Percentiles rank a stretch among this genome's conserved stretches.
phyloP scores from a whole-genome alignment of 2,329 filamentous ascomycete species.

The Cladophialophora carrionii region DNA sequence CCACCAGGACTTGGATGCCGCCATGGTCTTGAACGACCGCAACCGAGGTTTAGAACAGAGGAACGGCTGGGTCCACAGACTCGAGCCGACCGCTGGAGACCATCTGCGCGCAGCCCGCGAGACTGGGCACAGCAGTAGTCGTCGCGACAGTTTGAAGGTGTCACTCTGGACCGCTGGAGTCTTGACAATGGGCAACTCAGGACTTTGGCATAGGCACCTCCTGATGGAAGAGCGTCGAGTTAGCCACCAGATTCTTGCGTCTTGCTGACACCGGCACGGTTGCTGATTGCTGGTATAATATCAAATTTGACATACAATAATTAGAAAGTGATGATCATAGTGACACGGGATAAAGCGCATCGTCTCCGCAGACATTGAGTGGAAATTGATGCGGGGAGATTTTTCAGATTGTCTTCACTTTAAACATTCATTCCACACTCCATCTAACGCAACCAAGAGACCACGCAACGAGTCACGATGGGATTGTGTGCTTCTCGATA shows the following conservation, averaged over 20 bases:
- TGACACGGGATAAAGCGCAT: not conserved
- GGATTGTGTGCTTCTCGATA: not conserved
- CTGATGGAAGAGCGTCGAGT: not conserved
- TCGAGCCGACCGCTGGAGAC: slow-evolving; percentile 3
- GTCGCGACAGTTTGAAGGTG: slow-evolving; percentile 45
- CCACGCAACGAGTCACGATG: not conserved
- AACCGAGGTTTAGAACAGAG: not conserved
- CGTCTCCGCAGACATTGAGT: not conserved
- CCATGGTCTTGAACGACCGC: slow-evolving; percentile 31
- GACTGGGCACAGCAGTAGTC: slow-evolving; percentile 43
- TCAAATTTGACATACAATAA: not conserved
- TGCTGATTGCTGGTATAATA: not conserved
- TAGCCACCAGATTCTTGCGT: not conserved
- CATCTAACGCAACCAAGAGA: not conserved
- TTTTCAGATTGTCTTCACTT: not conserved
- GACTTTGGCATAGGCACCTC: not conserved
- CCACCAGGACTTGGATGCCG: slow-evolving; percentile 35
- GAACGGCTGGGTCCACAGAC: not conserved
- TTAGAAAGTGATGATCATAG: not conserved
- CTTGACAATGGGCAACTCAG: not conserved
- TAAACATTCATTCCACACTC: not conserved
- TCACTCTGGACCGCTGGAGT: not conserved
- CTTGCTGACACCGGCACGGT: not conserved
- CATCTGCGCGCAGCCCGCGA: slow-evolving; percentile 38
- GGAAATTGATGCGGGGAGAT: not conserved